Conservation (phyloP, 1,139 yeast genomes). For the Kluyveromyces sp. region DNA sequence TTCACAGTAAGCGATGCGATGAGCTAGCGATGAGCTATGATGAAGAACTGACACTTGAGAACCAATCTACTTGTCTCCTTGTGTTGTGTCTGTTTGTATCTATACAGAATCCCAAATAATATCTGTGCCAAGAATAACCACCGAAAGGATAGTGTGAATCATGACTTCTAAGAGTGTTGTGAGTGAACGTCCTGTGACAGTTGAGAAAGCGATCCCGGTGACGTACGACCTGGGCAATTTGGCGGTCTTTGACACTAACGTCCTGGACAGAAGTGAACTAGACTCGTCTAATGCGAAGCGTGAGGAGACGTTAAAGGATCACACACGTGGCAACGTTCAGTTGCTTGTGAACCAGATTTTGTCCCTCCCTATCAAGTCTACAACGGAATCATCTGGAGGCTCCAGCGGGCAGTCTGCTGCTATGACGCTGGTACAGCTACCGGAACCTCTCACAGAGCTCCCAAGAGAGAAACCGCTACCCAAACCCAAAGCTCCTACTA, state of each 20-base stretch:
- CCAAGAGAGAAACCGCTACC: conserved; percentile 97
- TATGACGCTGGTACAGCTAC: conserved; percentile 77
- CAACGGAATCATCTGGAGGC: conserved; percentile 58
- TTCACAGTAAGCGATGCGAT: neutral
- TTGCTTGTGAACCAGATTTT: conserved; percentile 82
- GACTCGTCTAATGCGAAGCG: conserved; percentile 44
- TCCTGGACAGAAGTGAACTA: conserved; percentile 56
- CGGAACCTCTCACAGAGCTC: conserved; percentile 72
- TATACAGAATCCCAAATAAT: too few relatives aligned
- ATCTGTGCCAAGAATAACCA: too few relatives aligned
- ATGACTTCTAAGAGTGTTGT: conserved; percentile 21
- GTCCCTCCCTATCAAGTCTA: conserved; percentile 79
- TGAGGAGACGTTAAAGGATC: conserved; percentile 57
- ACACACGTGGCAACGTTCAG: conserved; percentile 92
- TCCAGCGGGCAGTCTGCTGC: conserved; percentile 60
- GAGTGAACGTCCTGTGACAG: conserved; percentile 56
- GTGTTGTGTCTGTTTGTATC: neutral
- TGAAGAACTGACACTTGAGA: neutral
- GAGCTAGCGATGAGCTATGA: conserved; percentile 3
- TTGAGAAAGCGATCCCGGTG: conserved; percentile 82
- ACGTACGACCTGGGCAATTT: conserved; percentile 80
- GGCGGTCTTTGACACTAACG: conserved; percentile 81
- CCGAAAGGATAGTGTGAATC: too few relatives aligned
- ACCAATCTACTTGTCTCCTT: neutral
- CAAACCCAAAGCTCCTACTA: conserved; percentile 83